phyloP scores from a whole-genome alignment of 345 rosid genomes.

The Camelina sativa region DNA sequence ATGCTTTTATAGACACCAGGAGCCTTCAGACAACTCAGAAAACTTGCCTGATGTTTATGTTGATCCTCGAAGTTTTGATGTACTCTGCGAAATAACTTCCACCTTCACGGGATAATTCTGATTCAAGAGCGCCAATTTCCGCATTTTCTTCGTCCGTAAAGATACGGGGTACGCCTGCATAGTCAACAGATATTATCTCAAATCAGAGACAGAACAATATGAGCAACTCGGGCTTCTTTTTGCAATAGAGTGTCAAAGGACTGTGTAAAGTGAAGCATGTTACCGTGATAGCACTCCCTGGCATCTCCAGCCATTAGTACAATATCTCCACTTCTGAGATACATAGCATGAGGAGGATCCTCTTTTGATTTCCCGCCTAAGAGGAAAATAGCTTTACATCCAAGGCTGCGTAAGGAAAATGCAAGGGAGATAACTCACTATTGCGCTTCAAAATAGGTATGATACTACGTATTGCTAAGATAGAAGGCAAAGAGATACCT shows the following conservation, averaged over 20 bases:
- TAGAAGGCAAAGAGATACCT: conserved; percentile 53
- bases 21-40: conserved; percentile 45
- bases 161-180: conserved; percentile 81
- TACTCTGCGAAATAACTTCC: conserved; percentile 58
- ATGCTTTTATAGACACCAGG: neutral
- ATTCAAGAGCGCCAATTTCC: conserved; percentile 64
- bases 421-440: conserved; percentile 3
- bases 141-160: conserved; percentile 68
- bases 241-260: neutral
- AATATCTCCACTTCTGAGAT: conserved; percentile 92
- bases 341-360: conserved; percentile 83
- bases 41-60: conserved; percentile 88
- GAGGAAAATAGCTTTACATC: conserved; percentile 95
- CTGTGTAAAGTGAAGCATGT: conserved; percentile 32
- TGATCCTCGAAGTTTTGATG: conserved; percentile 78
- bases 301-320: conserved; percentile 97
- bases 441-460: neutral
- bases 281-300: conserved; percentile 92
- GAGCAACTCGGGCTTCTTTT: neutral
- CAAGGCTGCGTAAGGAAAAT: conserved; percentile 57
- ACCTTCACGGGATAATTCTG: conserved; percentile 47
- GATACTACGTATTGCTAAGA: neutral
- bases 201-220: conserved; percentile 13
- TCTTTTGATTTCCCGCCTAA: conserved; percentile 84
- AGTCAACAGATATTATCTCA: conserved; percentile 12